Evolutionary conservation across 2,329 filamentous ascomycete species (phyloP).

Genomic region (Aspergillus brasiliensis): DNA sequence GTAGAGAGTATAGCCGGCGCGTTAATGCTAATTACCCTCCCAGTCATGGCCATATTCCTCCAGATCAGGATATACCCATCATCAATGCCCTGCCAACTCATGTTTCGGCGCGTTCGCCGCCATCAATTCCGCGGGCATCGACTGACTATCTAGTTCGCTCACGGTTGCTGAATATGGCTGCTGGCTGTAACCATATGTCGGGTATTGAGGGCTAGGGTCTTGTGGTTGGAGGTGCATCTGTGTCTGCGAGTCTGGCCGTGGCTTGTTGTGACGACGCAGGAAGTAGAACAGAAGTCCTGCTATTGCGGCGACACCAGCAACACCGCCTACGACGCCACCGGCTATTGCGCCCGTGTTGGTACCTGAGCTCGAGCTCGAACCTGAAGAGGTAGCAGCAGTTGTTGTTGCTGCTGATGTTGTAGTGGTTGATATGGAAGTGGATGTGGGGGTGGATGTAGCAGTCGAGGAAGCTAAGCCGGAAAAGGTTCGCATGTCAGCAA

Average conservation of each 20-base stretch:
- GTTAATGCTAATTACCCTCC: too few relatives aligned
- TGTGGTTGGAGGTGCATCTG: not conserved
- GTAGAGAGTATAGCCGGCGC: too few relatives aligned
- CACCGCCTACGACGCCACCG: slow-evolving; percentile 5
- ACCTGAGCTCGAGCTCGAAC: not conserved
- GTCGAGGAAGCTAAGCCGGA: not conserved
- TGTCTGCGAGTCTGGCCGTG: not conserved
- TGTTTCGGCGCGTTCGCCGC: not conserved
- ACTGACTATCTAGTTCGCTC: not conserved
- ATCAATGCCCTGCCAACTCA: not conserved
- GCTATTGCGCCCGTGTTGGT: slow-evolving; percentile 6
- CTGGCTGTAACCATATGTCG: not conserved
- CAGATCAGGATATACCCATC: too few relatives aligned
- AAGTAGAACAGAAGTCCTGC: not conserved
- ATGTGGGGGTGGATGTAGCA: not conserved
- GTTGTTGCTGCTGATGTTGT: not conserved
- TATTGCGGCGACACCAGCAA: not conserved
- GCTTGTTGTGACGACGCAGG: not conserved
- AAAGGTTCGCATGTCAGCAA: not conserved
- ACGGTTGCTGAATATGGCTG: not conserved
- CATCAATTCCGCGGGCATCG: not conserved
- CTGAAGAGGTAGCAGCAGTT: not conserved
- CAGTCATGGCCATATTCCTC: too few relatives aligned
- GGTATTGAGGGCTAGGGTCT: not conserved
- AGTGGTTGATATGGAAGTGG: not conserved